Evolutionary conservation across 2,329 filamentous ascomycete genomes (phyloP).

Genomic region (Knufia fluminis): DNA sequence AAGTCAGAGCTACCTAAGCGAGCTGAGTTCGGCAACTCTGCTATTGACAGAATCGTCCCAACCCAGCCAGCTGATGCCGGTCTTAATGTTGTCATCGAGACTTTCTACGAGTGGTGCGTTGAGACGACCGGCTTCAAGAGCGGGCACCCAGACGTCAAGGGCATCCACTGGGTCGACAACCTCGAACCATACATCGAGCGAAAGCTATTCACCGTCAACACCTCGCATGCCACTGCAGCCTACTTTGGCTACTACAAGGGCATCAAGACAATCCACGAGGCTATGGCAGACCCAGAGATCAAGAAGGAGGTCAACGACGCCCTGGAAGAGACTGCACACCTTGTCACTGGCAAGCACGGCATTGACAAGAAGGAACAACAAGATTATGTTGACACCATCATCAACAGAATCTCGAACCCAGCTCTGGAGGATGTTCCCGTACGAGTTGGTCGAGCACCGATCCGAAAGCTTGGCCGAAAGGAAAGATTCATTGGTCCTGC

Average conservation of each 20-base stretch:
- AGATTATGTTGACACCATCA: constrained; percentile 83
- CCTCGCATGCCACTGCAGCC: constrained; percentile 86
- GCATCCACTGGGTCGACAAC: constrained; percentile 87
- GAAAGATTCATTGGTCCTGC: constrained; percentile 94
- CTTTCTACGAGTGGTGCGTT: constrained; percentile 98
- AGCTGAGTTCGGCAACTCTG: constrained; percentile 90
- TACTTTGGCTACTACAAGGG: constrained; percentile 87
- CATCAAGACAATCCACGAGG: constrained; percentile 82
- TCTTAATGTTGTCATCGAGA: constrained; percentile 89
- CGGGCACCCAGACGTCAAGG: constrained; percentile 65
- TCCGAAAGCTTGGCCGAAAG: constrained; percentile 88
- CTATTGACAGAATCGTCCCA: constrained; percentile 96
- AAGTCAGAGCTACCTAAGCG: constrained; percentile 60
- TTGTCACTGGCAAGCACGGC: constrained; percentile 80
- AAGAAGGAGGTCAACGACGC: constrained; percentile 68
- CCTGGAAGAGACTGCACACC: constrained; percentile 72
- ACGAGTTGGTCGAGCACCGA: constrained; percentile 86
- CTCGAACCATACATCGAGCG: constrained; percentile 95
- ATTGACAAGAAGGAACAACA: constrained; percentile 68
- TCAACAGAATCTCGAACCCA: constrained; percentile 86
- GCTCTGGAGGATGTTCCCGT: constrained; percentile 73
- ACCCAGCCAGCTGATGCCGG: constrained; percentile 72
- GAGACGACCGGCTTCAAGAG: constrained; percentile 74
- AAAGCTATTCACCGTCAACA: constrained; percentile 99
- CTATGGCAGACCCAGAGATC: constrained; percentile 72